Percentiles rank a stretch among this genome's conserved stretches.
Conservation (phyloP, 176 grass and related monocot species). For the Zea luxurians region DNA sequence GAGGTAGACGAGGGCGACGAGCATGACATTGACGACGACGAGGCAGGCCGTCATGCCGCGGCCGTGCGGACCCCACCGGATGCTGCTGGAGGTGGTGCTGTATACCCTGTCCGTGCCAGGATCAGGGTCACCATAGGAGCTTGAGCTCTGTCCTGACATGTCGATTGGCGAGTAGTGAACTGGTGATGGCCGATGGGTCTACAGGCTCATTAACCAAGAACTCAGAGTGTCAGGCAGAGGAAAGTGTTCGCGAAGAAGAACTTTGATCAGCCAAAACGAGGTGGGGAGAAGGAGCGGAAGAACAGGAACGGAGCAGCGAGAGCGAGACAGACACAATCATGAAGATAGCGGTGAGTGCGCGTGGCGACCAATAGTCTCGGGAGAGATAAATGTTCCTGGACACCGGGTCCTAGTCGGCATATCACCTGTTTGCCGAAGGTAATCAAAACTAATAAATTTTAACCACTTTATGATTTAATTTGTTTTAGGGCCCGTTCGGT, state of each 20-base stretch:
- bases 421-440: too few species aligned
- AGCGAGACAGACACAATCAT: neutral
- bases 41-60: slow-evolving; percentile 39
- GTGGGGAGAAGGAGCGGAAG: neutral
- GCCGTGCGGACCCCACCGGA: slow-evolving; percentile 23
- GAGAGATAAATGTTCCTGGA: neutral
- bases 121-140: slow-evolving; percentile 10
- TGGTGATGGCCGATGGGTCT: neutral
- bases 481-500: too few species aligned
- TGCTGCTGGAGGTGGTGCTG: neutral
- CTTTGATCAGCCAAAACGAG: neutral
- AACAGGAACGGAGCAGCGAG: too few species aligned
- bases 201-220: neutral
- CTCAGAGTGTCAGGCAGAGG: neutral
- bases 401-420: too few species aligned
- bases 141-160: slow-evolving; percentile 37
- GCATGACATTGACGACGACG: slow-evolving; percentile 45
- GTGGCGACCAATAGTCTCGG: neutral
- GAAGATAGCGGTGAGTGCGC: neutral
- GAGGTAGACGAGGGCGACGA: slow-evolving; percentile 56
- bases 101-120: neutral
- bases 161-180: neutral
- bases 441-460: too few species aligned
- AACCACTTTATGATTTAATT: too few species aligned
- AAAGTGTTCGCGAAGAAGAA: neutral